phyloP scores from a whole-genome alignment of 192 early-diverging fungal species.

The Dispira parvispora region DNA sequence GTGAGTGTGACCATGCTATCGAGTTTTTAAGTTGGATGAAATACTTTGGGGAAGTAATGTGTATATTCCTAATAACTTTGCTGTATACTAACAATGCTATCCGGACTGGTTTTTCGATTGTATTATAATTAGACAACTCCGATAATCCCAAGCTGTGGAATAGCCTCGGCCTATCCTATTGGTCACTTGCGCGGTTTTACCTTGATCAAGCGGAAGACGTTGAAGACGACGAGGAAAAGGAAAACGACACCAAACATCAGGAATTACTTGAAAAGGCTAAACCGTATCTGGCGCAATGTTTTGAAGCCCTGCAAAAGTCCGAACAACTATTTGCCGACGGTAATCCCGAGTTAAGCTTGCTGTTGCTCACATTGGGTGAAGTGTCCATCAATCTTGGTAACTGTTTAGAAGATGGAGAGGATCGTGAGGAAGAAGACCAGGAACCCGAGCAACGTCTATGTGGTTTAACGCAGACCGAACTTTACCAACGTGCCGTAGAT shows the following conservation, averaged over 20 bases:
- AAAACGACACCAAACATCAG: neutral
- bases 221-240: neutral
- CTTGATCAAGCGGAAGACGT: neutral
- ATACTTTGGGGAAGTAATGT: no score
- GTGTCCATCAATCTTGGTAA: slow-evolving; percentile 5
- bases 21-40: no score
- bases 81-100: no score
- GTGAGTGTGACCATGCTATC: no score
- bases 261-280: neutral
- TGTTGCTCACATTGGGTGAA: slow-evolving; percentile 8
- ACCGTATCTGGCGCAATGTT: neutral
- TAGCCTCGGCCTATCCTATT: slow-evolving; percentile 1
- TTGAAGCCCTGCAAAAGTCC: neutral
- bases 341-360: slow-evolving; percentile 1
- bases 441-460: neutral
- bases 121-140: no score
- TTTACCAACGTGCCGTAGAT: neutral
- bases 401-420: neutral
- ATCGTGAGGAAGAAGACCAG: neutral
- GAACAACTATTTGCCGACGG: neutral
- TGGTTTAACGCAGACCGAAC: neutral
- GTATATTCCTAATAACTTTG: no score
- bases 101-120: no score
- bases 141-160: slow-evolving; percentile 8
- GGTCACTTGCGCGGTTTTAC: slow-evolving; percentile 5